phyloP scores from a whole-genome alignment of 176 grass and related monocot species.

The Oropetium thomaeum region DNA sequence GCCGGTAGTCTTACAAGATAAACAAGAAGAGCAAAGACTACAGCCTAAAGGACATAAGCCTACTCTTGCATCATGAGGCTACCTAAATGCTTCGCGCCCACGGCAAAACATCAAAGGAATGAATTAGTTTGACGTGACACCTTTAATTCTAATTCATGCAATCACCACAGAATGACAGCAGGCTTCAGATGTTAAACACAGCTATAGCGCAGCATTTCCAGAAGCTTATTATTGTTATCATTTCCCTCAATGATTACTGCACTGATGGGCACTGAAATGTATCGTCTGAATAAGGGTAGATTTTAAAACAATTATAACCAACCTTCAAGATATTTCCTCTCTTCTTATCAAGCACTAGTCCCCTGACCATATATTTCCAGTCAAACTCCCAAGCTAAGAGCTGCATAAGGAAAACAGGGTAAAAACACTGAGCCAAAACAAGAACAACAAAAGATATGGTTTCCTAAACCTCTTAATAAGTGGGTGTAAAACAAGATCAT shows the following conservation, averaged over 20 bases:
- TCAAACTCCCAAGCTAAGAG: constrained; percentile 88
- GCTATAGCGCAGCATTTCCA: background rate
- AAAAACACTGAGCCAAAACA: constrained; percentile 25
- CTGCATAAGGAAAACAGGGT: constrained; percentile 53
- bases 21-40: too few species aligned
- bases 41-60: too few species aligned
- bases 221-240: background rate
- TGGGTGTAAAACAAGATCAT: constrained; percentile 21
- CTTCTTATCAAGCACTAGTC: constrained; percentile 96
- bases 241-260: background rate
- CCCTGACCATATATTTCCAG: constrained; percentile 99
- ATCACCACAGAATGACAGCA: background rate
- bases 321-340: constrained; percentile 99
- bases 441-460: background rate
- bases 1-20: too few species aligned
- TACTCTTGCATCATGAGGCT: too few species aligned
- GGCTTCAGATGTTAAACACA: constrained; percentile 13
- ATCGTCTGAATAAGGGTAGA: background rate
- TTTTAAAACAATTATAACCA: constrained; percentile 5
- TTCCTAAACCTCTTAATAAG: constrained; percentile 7
- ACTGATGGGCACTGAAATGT: background rate
- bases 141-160: background rate
- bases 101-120: background rate
- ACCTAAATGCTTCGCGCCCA: too few species aligned
- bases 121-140: background rate